A percentile compares a stretch with the other conserved stretches of the same genome.
Evolutionary conservation across 2,329 filamentous ascomycete species (phyloP).

Genomic region (Dactylellina drechsleri): DNA sequence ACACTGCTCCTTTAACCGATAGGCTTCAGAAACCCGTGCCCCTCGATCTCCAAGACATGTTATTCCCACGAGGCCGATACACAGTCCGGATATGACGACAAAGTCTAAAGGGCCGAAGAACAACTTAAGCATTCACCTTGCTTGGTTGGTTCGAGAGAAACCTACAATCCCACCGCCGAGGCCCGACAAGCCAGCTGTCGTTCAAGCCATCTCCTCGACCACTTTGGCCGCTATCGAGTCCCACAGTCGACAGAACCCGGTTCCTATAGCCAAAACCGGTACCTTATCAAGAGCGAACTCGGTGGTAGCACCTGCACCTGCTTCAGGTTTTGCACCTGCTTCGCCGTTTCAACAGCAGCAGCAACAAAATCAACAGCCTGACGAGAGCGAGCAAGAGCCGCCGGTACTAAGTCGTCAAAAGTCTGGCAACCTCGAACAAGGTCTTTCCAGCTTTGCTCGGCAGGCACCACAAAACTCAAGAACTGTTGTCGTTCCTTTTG

Average conservation of each 20-base stretch:
- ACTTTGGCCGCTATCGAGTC: slow-evolving; percentile 47
- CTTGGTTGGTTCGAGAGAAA: slow-evolving; percentile 55
- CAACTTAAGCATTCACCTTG: slow-evolving; percentile 53
- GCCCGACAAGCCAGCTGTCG: slow-evolving; percentile 27
- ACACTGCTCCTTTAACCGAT: slow-evolving; percentile 8
- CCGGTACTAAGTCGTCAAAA: slow-evolving; percentile 8
- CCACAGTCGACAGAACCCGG: slow-evolving; percentile 28
- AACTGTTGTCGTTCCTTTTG: neutral
- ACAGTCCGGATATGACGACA: slow-evolving; percentile 50
- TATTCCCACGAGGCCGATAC: slow-evolving; percentile 7
- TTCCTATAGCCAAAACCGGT: neutral
- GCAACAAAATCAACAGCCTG: no score
- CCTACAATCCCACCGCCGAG: slow-evolving; percentile 42
- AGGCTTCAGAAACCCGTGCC: slow-evolving; percentile 2
- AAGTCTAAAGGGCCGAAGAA: slow-evolving; percentile 50
- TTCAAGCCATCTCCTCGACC: slow-evolving; percentile 31
- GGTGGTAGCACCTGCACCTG: neutral
- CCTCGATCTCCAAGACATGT: slow-evolving; percentile 31
- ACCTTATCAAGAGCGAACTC: slow-evolving; percentile 19
- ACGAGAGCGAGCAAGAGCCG: neutral
- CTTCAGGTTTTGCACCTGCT: slow-evolving; percentile 1
- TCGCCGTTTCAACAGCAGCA: slow-evolving; percentile 5
- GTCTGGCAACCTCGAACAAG: slow-evolving; percentile 8
- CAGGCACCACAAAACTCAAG: slow-evolving; percentile 34
- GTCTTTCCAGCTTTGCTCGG: slow-evolving; percentile 15